phyloP scores from a whole-genome alignment of 2,329 filamentous ascomycete species.

The Verruconis gallopava region DNA sequence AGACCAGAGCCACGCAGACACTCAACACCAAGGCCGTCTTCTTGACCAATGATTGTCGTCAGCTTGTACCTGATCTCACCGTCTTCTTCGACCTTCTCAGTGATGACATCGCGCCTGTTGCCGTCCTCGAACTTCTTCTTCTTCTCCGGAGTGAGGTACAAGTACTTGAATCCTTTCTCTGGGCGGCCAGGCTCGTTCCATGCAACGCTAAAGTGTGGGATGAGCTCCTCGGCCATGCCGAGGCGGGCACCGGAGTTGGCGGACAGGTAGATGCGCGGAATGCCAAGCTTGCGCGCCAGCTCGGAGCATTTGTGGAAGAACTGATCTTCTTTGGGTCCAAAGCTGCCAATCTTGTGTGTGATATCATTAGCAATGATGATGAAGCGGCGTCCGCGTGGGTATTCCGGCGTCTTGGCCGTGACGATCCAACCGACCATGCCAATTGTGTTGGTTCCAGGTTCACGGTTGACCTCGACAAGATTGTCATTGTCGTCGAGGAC shows the following conservation, averaged over 20 bases:
- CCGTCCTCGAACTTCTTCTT: constrained; percentile 78
- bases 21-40: constrained; percentile 95
- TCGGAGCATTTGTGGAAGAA: constrained; percentile 99
- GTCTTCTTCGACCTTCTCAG: constrained; percentile 72
- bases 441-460: constrained; percentile 87
- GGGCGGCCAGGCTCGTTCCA: constrained; percentile 80
- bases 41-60: constrained; percentile 79
- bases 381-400: constrained; percentile 82
- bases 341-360: constrained; percentile 96
- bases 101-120: constrained; percentile 65
- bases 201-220: constrained; percentile 91
- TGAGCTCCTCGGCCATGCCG: constrained; percentile 90
- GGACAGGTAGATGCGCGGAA: constrained; percentile 93
- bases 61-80: constrained; percentile 91
- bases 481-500: constrained; percentile 91
- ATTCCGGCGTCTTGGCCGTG: constrained; percentile 88
- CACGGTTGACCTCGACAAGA: constrained; percentile 82
- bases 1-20: constrained; percentile 94
- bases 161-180: constrained; percentile 87
- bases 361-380: constrained; percentile 98
- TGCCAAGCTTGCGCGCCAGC: constrained; percentile 82
- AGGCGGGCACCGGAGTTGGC: constrained; percentile 98
- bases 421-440: constrained; percentile 99
- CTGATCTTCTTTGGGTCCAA: constrained; percentile 88
- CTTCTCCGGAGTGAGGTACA: constrained; percentile 78